A percentile compares a stretch with the other conserved stretches of the same genome.
These are phyloP conservation scores for Centrapalus pauciflorus DNA, from an alignment of 129 eudicot genomes.

Conservation along the genomic window DNA sequence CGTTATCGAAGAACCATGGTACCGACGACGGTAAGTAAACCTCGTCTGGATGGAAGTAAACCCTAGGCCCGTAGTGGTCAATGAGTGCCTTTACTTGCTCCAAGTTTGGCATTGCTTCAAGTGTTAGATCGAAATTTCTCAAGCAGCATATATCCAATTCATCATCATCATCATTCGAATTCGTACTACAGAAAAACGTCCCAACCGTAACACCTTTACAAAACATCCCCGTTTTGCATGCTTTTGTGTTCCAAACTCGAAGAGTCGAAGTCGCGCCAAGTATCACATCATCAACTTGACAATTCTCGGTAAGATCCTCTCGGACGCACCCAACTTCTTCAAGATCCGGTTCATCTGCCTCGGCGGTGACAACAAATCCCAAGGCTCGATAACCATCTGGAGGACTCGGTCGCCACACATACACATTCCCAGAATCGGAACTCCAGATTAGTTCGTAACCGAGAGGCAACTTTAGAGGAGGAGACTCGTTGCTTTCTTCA, in stretches of 20 bases:
- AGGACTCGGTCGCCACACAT: conserved; percentile 72
- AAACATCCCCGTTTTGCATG: conserved; percentile 70
- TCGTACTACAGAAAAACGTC: conserved; percentile 63
- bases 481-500: conserved; percentile 3
- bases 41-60: conserved; percentile 90
- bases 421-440: conserved; percentile 26
- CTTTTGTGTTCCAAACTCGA: conserved; percentile 63
- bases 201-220: conserved; percentile 76
- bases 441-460: conserved; percentile 61
- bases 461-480: conserved; percentile 54
- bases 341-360: conserved; percentile 43
- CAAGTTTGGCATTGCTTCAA: conserved; percentile 74
- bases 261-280: conserved; percentile 24
- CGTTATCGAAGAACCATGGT: conserved; percentile 80
- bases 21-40: conserved; percentile 73
- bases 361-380: conserved; percentile 65
- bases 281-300: conserved; percentile 45
- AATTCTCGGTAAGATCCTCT: conserved; percentile 59
- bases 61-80: conserved; percentile 75
- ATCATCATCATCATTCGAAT: conserved; percentile 21
- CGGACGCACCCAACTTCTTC: conserved; percentile 77
- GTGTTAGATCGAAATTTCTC: conserved; percentile 42
- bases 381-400: conserved; percentile 64
- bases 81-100: conserved; percentile 76
- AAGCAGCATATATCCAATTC: conserved; percentile 49